These are phyloP conservation scores for Saturnispora hagleri DNA, from an alignment of 805 yeast species.

Conservation along the genomic window DNA sequence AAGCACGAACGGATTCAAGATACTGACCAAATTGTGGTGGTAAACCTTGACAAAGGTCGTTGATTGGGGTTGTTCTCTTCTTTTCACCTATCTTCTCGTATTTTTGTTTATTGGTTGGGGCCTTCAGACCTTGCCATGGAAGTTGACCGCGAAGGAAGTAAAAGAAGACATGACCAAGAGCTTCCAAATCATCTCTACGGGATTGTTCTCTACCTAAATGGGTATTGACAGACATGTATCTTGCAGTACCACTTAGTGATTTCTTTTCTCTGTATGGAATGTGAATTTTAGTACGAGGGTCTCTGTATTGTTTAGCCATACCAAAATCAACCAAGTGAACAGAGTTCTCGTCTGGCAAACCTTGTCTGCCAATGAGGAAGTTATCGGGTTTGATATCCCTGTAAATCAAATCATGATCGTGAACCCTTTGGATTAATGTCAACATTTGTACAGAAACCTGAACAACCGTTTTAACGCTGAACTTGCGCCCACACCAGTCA, in stretches of 20 bases:
- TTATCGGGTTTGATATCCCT: conserved; percentile 98
- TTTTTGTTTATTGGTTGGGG: conserved; percentile 95
- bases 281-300: conserved; percentile 90
- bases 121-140: conserved; percentile 99
- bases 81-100: conserved; percentile 96
- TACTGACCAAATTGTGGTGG: conserved; percentile 93
- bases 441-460: conserved; percentile 96
- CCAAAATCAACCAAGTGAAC: conserved; percentile 94
- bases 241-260: conserved; percentile 94
- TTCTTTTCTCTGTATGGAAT: conserved; percentile 96
- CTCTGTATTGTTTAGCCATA: conserved; percentile 97
- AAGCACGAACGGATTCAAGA: conserved; percentile 76
- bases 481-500: conserved; percentile 96
- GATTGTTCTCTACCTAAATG: conserved; percentile 96
- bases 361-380: conserved; percentile 86
- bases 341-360: conserved; percentile 70
- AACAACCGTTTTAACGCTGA: conserved; percentile 79
- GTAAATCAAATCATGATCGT: conserved; percentile 83
- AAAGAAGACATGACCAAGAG: conserved; percentile 93
- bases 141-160: conserved; percentile 88
- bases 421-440: conserved; percentile 74
- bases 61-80: conserved; percentile 81
- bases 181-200: conserved; percentile 93
- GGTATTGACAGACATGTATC: conserved; percentile 96
- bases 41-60: conserved; percentile 77